These are phyloP conservation scores for Fusarium anguioides DNA, from an alignment of 2,329 filamentous ascomycete species.

Conservation along the genomic window DNA sequence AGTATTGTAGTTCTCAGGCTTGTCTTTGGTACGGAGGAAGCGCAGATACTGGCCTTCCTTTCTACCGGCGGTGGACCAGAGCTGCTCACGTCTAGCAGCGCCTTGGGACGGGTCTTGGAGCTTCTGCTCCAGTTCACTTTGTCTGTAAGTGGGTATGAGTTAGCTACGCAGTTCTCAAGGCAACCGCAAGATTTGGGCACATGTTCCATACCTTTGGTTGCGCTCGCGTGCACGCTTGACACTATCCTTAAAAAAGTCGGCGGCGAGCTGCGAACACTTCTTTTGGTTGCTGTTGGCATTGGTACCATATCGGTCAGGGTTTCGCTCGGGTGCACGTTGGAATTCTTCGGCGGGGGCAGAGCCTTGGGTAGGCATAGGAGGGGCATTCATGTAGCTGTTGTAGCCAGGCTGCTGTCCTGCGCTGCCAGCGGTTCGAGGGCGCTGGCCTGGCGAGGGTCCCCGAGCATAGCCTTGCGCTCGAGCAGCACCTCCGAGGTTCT, in stretches of 20 bases:
- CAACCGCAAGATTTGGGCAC: neutral
- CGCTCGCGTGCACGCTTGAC: slow-evolving; percentile 95
- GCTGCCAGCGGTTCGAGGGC: slow-evolving; percentile 86
- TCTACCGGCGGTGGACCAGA: slow-evolving; percentile 84
- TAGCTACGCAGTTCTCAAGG: slow-evolving; percentile 9
- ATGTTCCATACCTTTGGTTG: slow-evolving; percentile 80
- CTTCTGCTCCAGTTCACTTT: slow-evolving; percentile 90
- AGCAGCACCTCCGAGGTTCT: slow-evolving; percentile 83
- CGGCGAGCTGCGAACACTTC: slow-evolving; percentile 76
- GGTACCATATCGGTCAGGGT: slow-evolving; percentile 80
- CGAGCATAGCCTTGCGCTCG: slow-evolving; percentile 78
- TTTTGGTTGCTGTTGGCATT: slow-evolving; percentile 77
- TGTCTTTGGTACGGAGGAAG: slow-evolving; percentile 92
- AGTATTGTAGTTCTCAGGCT: slow-evolving; percentile 93
- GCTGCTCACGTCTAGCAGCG: slow-evolving; percentile 81
- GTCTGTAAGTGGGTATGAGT: slow-evolving; percentile 64
- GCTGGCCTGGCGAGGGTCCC: slow-evolving; percentile 74
- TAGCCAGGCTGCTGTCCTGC: slow-evolving; percentile 71
- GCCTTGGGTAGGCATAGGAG: slow-evolving; percentile 72
- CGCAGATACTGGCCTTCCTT: slow-evolving; percentile 94
- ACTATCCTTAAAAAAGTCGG: slow-evolving; percentile 98
- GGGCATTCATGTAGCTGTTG: slow-evolving; percentile 71
- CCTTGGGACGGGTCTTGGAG: slow-evolving; percentile 81
- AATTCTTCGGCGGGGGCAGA: slow-evolving; percentile 76
- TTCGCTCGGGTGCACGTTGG: slow-evolving; percentile 82